Evolutionary conservation across 2,329 filamentous ascomycete species (phyloP), one percentile per base, ranked within the genome.

Genomic region (Ophiostoma populinum): DNA sequence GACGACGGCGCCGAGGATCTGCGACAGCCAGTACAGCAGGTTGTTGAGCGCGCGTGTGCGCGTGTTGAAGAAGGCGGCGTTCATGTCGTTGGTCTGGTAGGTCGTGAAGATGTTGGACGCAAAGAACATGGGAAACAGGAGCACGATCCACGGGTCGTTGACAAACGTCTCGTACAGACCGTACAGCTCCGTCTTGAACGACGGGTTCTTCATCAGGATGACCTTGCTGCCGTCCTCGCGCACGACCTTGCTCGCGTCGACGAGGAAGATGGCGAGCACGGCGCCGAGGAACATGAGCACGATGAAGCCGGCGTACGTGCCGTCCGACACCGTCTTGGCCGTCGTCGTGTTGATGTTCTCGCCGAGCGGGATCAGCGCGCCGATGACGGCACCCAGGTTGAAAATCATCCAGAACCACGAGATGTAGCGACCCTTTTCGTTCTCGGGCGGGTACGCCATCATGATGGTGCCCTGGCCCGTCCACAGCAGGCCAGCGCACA

Each of bases 341-440:
- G 82, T 82, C 5, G 39, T 43, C 20, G 40, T 36, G 39, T 46
- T 33, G 35, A 46, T 43, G 56, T 80, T 81, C 54, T 80, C 66
- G 42, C 67, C 78, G 5, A 83, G 67, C n/a, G 77, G 76, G 41
- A 83, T 80, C 47, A 76, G 56, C 49, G 76, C 74, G 42, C 86
- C 86, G 53, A 94, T 82, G 41, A 93, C 85, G 47, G 75, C 85
- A 46, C 86, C 86, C 40, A 86, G 56, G 56, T 93, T 93, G 66
- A 93, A 94, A 49, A 94, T 92, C 53, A 85, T 75, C 86, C 86
- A 93, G 59, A 93, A 93, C 61, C 74, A 75, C 41, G 80, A 80
- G 53, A 93, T 92, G 54, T 85, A 93, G 40, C 76, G 75, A 29
- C 86, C 86, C 63, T 93, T 93, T 43, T 72, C 70, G 22, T 70